A percentile compares a stretch with the other conserved stretches of the same genome.
Conservation (phyloP, 441 rosid genomes). For the Euphorbia corollata region DNA sequence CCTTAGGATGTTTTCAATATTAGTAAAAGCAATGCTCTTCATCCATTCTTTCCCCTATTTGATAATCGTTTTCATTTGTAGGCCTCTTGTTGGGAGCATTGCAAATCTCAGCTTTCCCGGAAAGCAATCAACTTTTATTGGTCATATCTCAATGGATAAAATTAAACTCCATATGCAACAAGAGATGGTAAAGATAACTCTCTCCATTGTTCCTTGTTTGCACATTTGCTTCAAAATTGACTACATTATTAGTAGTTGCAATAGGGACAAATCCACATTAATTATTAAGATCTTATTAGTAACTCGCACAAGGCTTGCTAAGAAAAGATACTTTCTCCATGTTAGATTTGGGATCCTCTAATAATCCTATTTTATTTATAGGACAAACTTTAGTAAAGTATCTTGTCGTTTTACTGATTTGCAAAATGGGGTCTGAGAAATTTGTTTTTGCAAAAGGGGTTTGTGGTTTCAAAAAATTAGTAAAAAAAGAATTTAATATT, state of each 20-base stretch:
- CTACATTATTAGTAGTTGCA: neutral
- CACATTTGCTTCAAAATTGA: neutral
- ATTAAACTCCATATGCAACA: conserved; percentile 43
- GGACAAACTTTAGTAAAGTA: too few relatives aligned
- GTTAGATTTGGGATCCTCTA: neutral
- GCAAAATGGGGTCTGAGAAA: too few relatives aligned
- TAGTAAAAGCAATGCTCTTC: neutral
- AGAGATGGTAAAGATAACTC: conserved; percentile 39
- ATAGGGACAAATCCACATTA: neutral
- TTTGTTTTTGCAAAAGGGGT: too few relatives aligned
- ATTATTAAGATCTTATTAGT: neutral
- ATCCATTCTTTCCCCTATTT: neutral
- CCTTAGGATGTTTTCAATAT: neutral
- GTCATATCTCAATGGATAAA: conserved; percentile 55
- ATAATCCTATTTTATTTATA: too few relatives aligned
- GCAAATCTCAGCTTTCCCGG: conserved; percentile 41
- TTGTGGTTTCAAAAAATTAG: too few relatives aligned
- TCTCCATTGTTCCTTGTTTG: conserved; percentile 8
- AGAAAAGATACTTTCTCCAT: neutral
- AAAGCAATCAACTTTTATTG: conserved; percentile 45
- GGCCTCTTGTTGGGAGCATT: conserved; percentile 67
- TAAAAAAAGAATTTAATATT: too few relatives aligned
- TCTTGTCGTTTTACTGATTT: too few relatives aligned
- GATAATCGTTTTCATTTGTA: conserved; percentile 22
- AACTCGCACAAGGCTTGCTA: neutral